phyloP scores from a whole-genome alignment of 495 filamentous ascomycete genomes.

The Neurospora sp. region DNA sequence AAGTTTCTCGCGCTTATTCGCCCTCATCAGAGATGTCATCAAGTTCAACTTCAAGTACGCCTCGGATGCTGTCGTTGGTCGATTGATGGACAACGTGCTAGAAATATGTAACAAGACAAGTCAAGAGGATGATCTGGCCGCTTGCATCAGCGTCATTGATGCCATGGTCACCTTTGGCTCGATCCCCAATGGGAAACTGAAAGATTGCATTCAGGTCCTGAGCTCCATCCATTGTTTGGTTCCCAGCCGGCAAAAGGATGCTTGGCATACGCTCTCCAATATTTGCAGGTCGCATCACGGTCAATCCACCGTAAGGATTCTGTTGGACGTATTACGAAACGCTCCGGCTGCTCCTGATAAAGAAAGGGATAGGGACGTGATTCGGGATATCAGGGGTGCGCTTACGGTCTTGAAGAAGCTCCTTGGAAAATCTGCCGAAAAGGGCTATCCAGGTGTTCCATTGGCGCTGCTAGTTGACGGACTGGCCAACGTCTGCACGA shows the following conservation, averaged over 20 bases:
- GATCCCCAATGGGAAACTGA: slow-evolving; percentile 58
- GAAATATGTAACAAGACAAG: slow-evolving; percentile 68
- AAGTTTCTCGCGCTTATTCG: slow-evolving; percentile 58
- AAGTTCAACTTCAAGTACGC: slow-evolving; percentile 76
- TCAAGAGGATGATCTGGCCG: slow-evolving; percentile 60
- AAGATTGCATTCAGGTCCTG: slow-evolving; percentile 64
- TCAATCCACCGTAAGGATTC: slow-evolving; percentile 52
- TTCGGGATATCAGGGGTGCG: slow-evolving; percentile 54
- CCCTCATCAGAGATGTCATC: slow-evolving; percentile 67
- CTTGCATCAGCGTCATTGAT: slow-evolving; percentile 68
- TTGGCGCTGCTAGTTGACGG: slow-evolving; percentile 48
- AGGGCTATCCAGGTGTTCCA: slow-evolving; percentile 53
- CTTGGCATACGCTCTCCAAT: slow-evolving; percentile 68
- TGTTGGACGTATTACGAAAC: slow-evolving; percentile 52
- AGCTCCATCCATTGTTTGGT: slow-evolving; percentile 75
- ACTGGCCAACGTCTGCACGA: slow-evolving; percentile 48
- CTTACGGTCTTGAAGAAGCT: slow-evolving; percentile 59
- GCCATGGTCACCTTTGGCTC: slow-evolving; percentile 68
- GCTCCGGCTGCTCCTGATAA: slow-evolving; percentile 37
- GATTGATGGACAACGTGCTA: slow-evolving; percentile 57
- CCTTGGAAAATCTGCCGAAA: slow-evolving; percentile 45
- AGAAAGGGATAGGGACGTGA: slow-evolving; percentile 41
- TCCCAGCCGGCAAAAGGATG: slow-evolving; percentile 53
- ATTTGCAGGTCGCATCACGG: slow-evolving; percentile 73
- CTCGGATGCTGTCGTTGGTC: slow-evolving; percentile 52